A percentile compares a stretch with the other conserved stretches of the same genome.
Evolutionary conservation across 768 basidiomycete genomes (phyloP).

Genomic region (Suillus sp.): DNA sequence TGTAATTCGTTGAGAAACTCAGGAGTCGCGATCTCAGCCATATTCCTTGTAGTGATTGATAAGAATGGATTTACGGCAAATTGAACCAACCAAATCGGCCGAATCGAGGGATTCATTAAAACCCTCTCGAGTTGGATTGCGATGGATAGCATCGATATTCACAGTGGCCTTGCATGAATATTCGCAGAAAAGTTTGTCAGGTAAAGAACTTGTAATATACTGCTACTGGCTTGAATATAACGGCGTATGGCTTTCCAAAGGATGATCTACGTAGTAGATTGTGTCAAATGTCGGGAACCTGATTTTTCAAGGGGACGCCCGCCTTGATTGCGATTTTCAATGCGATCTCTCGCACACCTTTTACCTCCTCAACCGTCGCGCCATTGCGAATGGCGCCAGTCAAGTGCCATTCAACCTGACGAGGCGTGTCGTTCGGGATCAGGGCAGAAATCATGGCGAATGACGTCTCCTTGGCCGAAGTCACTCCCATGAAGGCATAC

Average conservation of each 20-base stretch:
- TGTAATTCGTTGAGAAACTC: slow-evolving; percentile 48
- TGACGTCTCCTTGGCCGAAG: slow-evolving; percentile 56
- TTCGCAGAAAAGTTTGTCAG: no score
- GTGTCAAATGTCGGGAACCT: slow-evolving; percentile 47
- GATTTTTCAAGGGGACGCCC: slow-evolving; percentile 54
- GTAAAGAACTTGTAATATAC: no score
- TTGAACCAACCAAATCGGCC: not conserved
- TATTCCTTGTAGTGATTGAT: slow-evolving; percentile 2
- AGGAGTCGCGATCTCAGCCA: slow-evolving; percentile 40
- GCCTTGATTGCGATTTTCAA: slow-evolving; percentile 50
- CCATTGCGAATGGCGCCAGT: slow-evolving; percentile 56
- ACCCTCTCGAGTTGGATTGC: no score
- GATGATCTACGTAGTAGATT: not conserved
- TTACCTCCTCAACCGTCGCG: slow-evolving; percentile 52
- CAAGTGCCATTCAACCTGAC: slow-evolving; percentile 69
- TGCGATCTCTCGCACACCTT: slow-evolving; percentile 56
- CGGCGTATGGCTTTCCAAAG: not conserved
- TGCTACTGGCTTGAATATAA: no score
- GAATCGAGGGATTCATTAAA: not conserved
- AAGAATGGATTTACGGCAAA: not conserved
- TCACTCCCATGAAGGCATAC: slow-evolving; percentile 50
- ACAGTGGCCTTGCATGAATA: no score
- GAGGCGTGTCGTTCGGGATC: slow-evolving; percentile 62
- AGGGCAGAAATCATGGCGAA: slow-evolving; percentile 63
- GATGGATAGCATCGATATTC: no score